Conservation (phyloP, 345 rosid species). For the Draba incana region DNA sequence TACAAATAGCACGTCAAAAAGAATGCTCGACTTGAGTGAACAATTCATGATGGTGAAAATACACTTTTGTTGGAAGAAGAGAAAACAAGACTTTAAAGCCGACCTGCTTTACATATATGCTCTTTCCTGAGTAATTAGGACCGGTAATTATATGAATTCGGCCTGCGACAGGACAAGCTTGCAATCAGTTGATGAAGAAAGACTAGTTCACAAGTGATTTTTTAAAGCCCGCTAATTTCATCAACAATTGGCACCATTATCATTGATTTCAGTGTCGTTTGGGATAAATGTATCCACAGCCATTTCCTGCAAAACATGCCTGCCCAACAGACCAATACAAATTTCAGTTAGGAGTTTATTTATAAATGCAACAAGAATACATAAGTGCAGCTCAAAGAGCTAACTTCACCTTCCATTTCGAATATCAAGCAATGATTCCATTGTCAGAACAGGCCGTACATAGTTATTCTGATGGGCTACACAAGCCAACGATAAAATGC, state of each 20-base stretch:
- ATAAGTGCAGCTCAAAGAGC: constrained; percentile 23
- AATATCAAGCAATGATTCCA: constrained; percentile 70
- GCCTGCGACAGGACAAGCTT: constrained; percentile 54
- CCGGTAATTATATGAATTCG: constrained; percentile 87
- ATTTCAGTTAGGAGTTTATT: background rate
- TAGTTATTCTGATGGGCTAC: constrained; percentile 93
- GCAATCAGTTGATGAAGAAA: constrained; percentile 27
- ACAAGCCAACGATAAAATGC: constrained; percentile 79
- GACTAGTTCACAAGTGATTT: constrained; percentile 28
- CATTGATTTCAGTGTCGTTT: constrained; percentile 70
- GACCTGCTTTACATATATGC: constrained; percentile 95
- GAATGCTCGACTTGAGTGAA: constrained; percentile 18
- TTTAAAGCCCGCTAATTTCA: constrained; percentile 25
- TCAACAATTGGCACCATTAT: constrained; percentile 54
- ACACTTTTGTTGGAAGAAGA: constrained; percentile 10
- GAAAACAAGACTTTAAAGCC: constrained; percentile 23
- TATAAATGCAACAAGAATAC: constrained; percentile 22
- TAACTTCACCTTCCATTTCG: constrained; percentile 75
- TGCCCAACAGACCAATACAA: constrained; percentile 38
- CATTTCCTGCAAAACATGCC: constrained; percentile 99
- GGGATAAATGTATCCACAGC: constrained; percentile 96
- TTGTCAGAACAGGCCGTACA: constrained; percentile 84
- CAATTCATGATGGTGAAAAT: background rate
- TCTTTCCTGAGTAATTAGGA: constrained; percentile 97
- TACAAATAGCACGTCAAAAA: constrained; percentile 40